phyloP scores from a whole-genome alignment of 2,329 filamentous ascomycete genomes.

The Colletotrichum sp. region DNA sequence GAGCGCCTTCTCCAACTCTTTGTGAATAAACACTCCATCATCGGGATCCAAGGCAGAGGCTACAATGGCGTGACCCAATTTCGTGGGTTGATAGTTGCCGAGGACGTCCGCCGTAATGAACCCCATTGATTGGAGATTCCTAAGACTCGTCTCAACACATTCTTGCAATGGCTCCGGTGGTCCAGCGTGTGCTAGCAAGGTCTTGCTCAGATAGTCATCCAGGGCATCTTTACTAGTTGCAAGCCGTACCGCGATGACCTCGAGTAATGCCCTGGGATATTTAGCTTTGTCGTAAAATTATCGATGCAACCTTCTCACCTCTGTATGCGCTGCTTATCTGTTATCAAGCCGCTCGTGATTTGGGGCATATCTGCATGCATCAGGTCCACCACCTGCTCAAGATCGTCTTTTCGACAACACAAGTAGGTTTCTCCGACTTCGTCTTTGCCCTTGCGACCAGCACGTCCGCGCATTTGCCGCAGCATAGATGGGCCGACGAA shows the following conservation, averaged over 20 bases:
- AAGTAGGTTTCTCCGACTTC: constrained; percentile 79
- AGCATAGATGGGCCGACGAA: constrained; percentile 81
- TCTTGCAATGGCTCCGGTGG: constrained; percentile 52
- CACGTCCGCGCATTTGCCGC: constrained; percentile 80
- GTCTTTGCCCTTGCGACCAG: constrained; percentile 80
- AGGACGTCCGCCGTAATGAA: constrained; percentile 58
- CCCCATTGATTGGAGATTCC: constrained; percentile 58
- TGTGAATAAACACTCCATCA: constrained; percentile 75
- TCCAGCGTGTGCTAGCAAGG: constrained; percentile 66
- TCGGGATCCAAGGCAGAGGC: constrained; percentile 75
- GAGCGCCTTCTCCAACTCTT: constrained; percentile 71
- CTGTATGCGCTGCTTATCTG: constrained; percentile 71
- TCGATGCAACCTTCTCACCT: constrained; percentile 44
- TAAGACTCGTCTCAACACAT: constrained; percentile 64
- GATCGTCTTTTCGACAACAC: constrained; percentile 71
- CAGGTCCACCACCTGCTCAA: constrained; percentile 72
- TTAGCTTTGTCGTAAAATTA: neutral
- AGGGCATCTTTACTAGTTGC: constrained; percentile 70
- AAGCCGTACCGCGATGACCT: constrained; percentile 71
- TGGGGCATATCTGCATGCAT: constrained; percentile 75
- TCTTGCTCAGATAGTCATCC: constrained; percentile 71
- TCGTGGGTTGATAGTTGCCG: constrained; percentile 64
- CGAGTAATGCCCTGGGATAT: constrained; percentile 66
- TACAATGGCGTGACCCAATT: constrained; percentile 73
- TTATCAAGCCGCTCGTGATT: constrained; percentile 71